Conservation (phyloP, 352 stramenopile species). For the Phytophthora podocarpi region DNA sequence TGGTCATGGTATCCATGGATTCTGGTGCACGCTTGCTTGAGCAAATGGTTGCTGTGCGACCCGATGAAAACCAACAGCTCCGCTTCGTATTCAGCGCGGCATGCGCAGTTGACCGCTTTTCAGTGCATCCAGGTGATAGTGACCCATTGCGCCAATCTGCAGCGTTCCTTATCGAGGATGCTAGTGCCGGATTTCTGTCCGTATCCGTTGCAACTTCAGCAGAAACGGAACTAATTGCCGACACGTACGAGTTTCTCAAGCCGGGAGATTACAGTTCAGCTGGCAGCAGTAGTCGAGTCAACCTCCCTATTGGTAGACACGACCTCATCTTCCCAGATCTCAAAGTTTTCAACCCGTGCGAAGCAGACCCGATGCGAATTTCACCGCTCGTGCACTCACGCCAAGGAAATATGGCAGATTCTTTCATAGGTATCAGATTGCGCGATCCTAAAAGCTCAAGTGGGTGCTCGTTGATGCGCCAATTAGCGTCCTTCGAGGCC, state of each 20-base stretch:
- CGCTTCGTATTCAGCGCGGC: slow-evolving; percentile 64
- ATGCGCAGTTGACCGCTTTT: slow-evolving; percentile 49
- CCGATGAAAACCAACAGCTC: slow-evolving; percentile 40
- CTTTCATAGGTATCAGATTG: slow-evolving; percentile 39
- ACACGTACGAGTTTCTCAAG: slow-evolving; percentile 53
- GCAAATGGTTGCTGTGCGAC: slow-evolving; percentile 36
- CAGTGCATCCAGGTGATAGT: slow-evolving; percentile 43
- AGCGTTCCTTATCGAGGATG: slow-evolving; percentile 43
- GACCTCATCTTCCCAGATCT: slow-evolving; percentile 39
- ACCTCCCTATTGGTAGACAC: slow-evolving; percentile 52
- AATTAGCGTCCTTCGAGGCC: slow-evolving; percentile 50
- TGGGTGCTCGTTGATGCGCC: slow-evolving; percentile 42
- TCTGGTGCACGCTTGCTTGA: slow-evolving; percentile 56
- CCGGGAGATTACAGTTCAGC: slow-evolving; percentile 25
- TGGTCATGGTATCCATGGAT: slow-evolving; percentile 75
- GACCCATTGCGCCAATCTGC: slow-evolving; percentile 46
- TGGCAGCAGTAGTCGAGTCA: slow-evolving; percentile 20
- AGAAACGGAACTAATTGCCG: slow-evolving; percentile 29
- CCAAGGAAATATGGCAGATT: slow-evolving; percentile 14
- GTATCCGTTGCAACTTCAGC: slow-evolving; percentile 55
- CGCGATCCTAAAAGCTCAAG: slow-evolving; percentile 17
- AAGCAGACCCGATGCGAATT: slow-evolving; percentile 25
- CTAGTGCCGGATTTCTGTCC: slow-evolving; percentile 57
- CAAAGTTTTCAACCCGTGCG: slow-evolving; percentile 42
- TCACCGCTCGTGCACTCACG: slow-evolving; percentile 24